phyloP scores from a whole-genome alignment of 78 protist species.

The Monosiga brevicollis region DNA sequence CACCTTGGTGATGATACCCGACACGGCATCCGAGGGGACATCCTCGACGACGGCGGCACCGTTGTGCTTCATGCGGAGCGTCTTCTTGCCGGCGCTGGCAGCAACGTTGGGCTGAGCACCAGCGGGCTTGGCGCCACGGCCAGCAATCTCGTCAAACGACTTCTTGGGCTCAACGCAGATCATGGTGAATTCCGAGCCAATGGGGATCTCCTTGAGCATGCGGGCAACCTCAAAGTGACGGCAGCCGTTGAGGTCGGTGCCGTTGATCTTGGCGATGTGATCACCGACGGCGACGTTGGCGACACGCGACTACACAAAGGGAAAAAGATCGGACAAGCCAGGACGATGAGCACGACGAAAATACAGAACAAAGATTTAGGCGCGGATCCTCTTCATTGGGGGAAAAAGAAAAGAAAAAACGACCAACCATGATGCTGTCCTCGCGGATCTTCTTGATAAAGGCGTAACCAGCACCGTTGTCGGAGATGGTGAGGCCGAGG shows the following conservation, averaged over 20 bases:
- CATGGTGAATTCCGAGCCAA: not conserved
- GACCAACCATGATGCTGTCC: slow-evolving; percentile 1
- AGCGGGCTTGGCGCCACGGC: not conserved
- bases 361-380: too few relatives aligned
- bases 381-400: too few relatives aligned
- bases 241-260: not conserved
- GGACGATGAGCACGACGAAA: too few relatives aligned
- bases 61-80: not conserved
- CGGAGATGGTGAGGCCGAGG: slow-evolving; percentile 7
- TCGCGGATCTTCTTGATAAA: slow-evolving; percentile 8
- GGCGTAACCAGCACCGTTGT: slow-evolving; percentile 8
- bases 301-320: too few relatives aligned
- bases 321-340: too few relatives aligned
- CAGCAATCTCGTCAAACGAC: not conserved
- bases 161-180: not conserved
- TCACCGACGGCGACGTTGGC: not conserved
- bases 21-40: not conserved
- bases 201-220: slow-evolving; percentile 13
- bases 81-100: not conserved
- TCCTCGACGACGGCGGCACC: not conserved
- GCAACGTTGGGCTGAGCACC: not conserved
- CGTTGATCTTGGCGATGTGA: not conserved
- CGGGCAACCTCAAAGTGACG: slow-evolving; percentile 1
- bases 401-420: too few relatives aligned
- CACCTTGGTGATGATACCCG: not conserved